Evolutionary conservation across 2,329 filamentous ascomycete species (phyloP).

Genomic region (Paracorniculantispora psalliotae): DNA sequence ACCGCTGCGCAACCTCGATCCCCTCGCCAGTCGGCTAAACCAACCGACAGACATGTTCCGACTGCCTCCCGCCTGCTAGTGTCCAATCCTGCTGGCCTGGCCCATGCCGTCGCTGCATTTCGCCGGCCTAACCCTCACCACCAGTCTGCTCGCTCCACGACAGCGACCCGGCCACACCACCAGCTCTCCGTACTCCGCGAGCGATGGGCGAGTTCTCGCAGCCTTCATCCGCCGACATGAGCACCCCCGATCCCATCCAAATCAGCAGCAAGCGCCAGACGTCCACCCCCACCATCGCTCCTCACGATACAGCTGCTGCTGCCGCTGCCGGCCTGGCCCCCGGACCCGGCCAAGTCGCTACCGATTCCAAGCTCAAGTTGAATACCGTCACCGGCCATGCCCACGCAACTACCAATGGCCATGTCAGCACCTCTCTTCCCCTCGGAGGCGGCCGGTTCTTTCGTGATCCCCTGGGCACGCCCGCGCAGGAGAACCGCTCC

Average conservation of each 20-base stretch:
- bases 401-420: slow-evolving; percentile 7
- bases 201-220: slow-evolving; percentile 1
- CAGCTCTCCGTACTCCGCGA: background rate
- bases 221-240: slow-evolving; percentile 9
- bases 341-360: slow-evolving; percentile 15
- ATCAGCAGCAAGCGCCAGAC: background rate
- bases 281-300: background rate
- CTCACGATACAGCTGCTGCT: slow-evolving; percentile 13
- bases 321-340: slow-evolving; percentile 14
- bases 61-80: slow-evolving; percentile 5
- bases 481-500: slow-evolving; percentile 24
- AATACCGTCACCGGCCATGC: slow-evolving; percentile 11
- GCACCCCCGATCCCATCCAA: background rate
- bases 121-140: background rate
- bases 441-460: slow-evolving; percentile 30
- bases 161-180: background rate
- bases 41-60: slow-evolving; percentile 10
- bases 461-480: slow-evolving; percentile 24
- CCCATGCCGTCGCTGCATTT: background rate
- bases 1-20: background rate
- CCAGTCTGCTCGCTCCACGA: background rate
- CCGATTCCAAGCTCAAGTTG: slow-evolving; percentile 16
- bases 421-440: slow-evolving; percentile 23
- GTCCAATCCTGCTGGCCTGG: background rate
- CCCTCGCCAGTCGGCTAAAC: background rate